Base-by-base conservation (phyloP, 495 filamentous ascomycete genomes). In the Sphaerosporella brunnea region DNA sequence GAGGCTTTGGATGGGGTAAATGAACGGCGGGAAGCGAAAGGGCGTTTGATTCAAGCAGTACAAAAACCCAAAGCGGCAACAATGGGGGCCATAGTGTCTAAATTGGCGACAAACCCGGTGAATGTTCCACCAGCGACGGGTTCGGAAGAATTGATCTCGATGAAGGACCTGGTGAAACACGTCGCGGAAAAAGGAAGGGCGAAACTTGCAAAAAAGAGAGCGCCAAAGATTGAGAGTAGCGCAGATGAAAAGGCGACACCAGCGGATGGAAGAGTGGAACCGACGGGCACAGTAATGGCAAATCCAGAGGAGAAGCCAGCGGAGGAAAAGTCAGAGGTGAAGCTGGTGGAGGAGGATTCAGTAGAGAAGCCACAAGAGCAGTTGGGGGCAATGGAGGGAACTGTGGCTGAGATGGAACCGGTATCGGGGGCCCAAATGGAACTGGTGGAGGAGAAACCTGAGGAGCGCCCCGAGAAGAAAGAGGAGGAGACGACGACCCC, bases 231-330 rank as follows among this genome's bases (percentile, higher is more conserved):
- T 32, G 28, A 32, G 28, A 13, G 13, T 5, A 5, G 28, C 28
- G 28, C 28, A 32, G 28, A 5, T 5, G 13, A 32, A 32, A 32
- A 32, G 7, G 28, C 7, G 28, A 13, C 5, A 32, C 13, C 7
- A 5, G 28, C 28, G 28, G 28, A 13, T 32, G 28, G 5, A 19
- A 16, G 30, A 18, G 23, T 37, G 3, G 3, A 9, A 15, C 5
- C 5, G 28, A 32, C 5, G 13, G n/a, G 16, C 23, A 4, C 28
- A 10, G 25, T 24, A 15, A 30, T 11, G 15, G 43, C 25, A 45
- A 54, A 52, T 42, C 45, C 13, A 5, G 28, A 5, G 28, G 28
- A 32, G 28, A 32, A 32, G 13, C 13, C 28, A 32, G 13, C 28
- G 28, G 28, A 32, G 28, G 28, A 32, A 32, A 13, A 5, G 5